A percentile compares a stretch with the other conserved stretches of the same genome.
Conservation (phyloP, 2,329 filamentous ascomycete species). For the Coniochaeta pulveracea region DNA sequence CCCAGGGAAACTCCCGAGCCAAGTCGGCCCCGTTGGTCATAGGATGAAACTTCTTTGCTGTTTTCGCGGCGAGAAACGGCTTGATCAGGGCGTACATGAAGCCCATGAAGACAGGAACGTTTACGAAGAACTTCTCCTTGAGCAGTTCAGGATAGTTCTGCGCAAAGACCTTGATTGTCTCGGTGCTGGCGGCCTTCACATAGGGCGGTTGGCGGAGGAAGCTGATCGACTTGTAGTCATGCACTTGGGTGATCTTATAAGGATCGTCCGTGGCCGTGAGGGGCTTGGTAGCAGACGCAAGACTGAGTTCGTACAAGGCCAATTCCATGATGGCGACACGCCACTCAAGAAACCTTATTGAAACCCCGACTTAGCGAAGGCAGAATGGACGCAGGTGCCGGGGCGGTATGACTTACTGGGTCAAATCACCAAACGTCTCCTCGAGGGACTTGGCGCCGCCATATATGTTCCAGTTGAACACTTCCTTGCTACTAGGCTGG, state of each 20-base stretch:
- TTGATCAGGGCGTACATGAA: conserved; percentile 73
- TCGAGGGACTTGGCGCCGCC: conserved; percentile 74
- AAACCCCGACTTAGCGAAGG: conserved; percentile 5
- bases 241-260: conserved; percentile 85
- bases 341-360: conserved; percentile 72
- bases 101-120: conserved; percentile 83
- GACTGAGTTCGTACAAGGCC: conserved; percentile 61
- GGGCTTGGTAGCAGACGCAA: conserved; percentile 55
- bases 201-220: conserved; percentile 73
- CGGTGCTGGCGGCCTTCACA: conserved; percentile 64
- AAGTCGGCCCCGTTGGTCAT: conserved; percentile 63
- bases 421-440: conserved; percentile 68
- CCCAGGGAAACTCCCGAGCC: conserved; percentile 47
- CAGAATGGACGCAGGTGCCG: neutral
- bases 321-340: conserved; percentile 85
- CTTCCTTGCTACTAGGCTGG: conserved; percentile 34
- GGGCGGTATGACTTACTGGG: conserved; percentile 49
- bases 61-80: conserved; percentile 61
- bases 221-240: conserved; percentile 82
- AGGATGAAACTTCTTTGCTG: conserved; percentile 69
- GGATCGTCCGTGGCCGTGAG: conserved; percentile 66
- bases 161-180: conserved; percentile 73
- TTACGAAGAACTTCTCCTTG: conserved; percentile 88
- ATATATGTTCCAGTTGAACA: conserved; percentile 92
- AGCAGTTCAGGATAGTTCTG: conserved; percentile 84